These are phyloP conservation scores for Fusarium sarcochroum DNA, from an alignment of 2,329 filamentous ascomycete genomes.

Conservation along the genomic window DNA sequence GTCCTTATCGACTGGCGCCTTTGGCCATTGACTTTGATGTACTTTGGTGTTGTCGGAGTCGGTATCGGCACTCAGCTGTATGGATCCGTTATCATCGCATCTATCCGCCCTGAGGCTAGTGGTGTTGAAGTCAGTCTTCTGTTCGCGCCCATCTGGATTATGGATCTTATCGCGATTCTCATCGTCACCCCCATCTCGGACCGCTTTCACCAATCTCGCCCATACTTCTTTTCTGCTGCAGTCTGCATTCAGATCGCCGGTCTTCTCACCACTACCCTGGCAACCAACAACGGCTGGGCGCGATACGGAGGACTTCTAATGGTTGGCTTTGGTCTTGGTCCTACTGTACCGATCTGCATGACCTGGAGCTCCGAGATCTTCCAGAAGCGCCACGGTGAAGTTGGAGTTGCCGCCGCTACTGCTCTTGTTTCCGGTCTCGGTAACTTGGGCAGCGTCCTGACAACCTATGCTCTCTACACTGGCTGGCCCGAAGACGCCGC, in stretches of 20 bases:
- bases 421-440: slow-evolving; percentile 89
- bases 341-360: slow-evolving; percentile 94
- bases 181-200: slow-evolving; percentile 88
- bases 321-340: slow-evolving; percentile 90
- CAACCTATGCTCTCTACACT: slow-evolving; percentile 89
- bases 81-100: slow-evolving; percentile 86
- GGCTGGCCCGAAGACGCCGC: slow-evolving; percentile 85
- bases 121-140: slow-evolving; percentile 84
- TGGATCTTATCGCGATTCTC: slow-evolving; percentile 90
- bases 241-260: slow-evolving; percentile 85
- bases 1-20: slow-evolving; percentile 89
- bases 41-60: slow-evolving; percentile 93
- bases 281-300: slow-evolving; percentile 79
- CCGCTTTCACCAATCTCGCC: slow-evolving; percentile 84
- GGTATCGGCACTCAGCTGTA: slow-evolving; percentile 93
- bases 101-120: slow-evolving; percentile 80
- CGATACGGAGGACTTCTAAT: slow-evolving; percentile 91
- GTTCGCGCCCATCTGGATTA: slow-evolving; percentile 94
- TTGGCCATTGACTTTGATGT: slow-evolving; percentile 91
- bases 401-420: slow-evolving; percentile 88
- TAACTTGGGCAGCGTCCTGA: slow-evolving; percentile 87
- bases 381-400: slow-evolving; percentile 88
- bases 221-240: slow-evolving; percentile 84
- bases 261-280: slow-evolving; percentile 83
- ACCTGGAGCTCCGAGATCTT: slow-evolving; percentile 94